Conservation (phyloP, 2,329 filamentous ascomycete genomes). For the Aspergillus sojae region DNA sequence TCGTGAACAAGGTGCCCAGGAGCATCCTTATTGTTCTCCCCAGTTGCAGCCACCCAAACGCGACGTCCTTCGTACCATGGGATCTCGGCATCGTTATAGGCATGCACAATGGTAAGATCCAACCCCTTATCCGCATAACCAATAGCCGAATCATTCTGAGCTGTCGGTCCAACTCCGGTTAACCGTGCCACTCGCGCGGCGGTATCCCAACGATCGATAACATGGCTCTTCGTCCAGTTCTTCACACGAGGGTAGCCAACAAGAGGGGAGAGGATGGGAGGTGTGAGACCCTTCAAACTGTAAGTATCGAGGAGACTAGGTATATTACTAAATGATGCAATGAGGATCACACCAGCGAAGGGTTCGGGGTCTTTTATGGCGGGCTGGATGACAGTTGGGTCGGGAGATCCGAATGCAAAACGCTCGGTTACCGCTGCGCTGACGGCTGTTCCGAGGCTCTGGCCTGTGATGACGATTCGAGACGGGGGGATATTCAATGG, state of each 20-base stretch:
- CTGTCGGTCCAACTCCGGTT: constrained; percentile 33
- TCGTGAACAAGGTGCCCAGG: constrained; percentile 34
- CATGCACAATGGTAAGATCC: constrained; percentile 75
- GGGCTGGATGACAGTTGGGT: constrained; percentile 40
- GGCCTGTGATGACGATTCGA: constrained; percentile 79
- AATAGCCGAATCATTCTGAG: constrained; percentile 53
- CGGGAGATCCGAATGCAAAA: constrained; percentile 56
- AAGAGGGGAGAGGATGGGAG: constrained; percentile 74
- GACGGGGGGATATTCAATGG: constrained; percentile 68
- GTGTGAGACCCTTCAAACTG: constrained; percentile 74
- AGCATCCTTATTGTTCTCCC: constrained; percentile 25
- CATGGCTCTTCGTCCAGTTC: constrained; percentile 60
- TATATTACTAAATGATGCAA: constrained; percentile 77
- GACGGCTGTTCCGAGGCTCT: constrained; percentile 87
- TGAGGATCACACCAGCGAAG: constrained; percentile 78
- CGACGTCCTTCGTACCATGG: constrained; percentile 59
- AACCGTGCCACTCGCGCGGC: constrained; percentile 61
- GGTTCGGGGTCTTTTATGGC: constrained; percentile 54
- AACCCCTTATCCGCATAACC: constrained; percentile 56
- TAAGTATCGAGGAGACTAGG: constrained; percentile 75
- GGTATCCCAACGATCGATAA: constrained; percentile 83
- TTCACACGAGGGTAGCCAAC: constrained; percentile 66
- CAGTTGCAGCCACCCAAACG: constrained; percentile 44
- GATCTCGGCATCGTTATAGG: constrained; percentile 80
- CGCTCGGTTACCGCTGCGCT: constrained; percentile 72